These are phyloP conservation scores for Dryas octopetala DNA, from an alignment of 306 rosid species.

Conservation along the genomic window DNA sequence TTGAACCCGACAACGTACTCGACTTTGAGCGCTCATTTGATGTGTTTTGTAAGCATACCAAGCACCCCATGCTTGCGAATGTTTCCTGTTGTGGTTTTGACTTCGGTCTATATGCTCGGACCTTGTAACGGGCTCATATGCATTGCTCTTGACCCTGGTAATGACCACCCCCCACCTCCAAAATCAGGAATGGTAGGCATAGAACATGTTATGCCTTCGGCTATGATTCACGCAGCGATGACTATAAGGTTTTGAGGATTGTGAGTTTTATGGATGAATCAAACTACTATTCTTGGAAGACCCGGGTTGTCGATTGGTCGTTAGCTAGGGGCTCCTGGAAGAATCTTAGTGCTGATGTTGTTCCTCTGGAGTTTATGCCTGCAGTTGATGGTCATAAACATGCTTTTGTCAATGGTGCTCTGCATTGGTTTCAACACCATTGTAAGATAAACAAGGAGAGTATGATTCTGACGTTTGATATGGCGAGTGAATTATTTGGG, in stretches of 20 bases:
- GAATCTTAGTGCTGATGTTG: background rate
- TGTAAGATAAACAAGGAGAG: background rate
- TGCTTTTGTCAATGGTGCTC: background rate
- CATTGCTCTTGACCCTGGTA: too few species aligned
- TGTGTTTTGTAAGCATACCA: too few species aligned
- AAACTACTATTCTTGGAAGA: background rate
- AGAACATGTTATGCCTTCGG: background rate
- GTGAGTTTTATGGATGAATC: background rate
- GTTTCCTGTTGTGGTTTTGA: too few species aligned
- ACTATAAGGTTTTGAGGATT: background rate
- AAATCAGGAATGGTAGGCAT: too few species aligned
- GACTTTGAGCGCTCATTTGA: too few species aligned
- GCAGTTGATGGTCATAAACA: background rate
- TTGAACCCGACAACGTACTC: background rate
- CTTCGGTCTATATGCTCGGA: too few species aligned
- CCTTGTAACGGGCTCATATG: too few species aligned
- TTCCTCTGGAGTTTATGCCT: background rate
- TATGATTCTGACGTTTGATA: background rate
- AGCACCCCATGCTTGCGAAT: too few species aligned
- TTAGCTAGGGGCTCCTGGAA: background rate
- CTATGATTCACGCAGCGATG: background rate
- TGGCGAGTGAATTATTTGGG: background rate
- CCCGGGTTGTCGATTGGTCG: background rate
- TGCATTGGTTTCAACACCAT: background rate
- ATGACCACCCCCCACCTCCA: background rate